Conservation (phyloP, 2,329 filamentous ascomycete genomes). For the Kalaharituber pfeilii region DNA sequence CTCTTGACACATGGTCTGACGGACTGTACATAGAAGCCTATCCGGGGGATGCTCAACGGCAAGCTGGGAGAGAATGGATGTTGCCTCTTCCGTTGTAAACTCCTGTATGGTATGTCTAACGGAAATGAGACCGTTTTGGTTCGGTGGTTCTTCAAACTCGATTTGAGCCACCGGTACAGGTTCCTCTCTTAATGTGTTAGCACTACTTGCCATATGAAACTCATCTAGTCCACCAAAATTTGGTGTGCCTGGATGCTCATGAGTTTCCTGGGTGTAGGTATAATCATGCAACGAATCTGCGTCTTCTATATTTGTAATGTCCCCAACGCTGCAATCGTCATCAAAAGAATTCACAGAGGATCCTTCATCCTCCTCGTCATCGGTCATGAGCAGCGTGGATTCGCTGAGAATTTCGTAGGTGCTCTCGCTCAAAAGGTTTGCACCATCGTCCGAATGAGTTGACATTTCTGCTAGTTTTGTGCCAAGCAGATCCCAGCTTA, state of each 20-base stretch:
- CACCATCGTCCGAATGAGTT: slow-evolving; percentile 21
- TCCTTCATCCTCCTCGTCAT: slow-evolving; percentile 30
- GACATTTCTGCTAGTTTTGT: slow-evolving; percentile 17
- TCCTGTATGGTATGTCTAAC: slow-evolving; percentile 34
- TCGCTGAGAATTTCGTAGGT: slow-evolving; percentile 23
- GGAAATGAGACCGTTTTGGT: slow-evolving; percentile 28
- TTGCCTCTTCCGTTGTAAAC: slow-evolving; percentile 30
- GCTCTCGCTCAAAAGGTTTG: slow-evolving; percentile 20
- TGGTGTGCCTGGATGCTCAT: slow-evolving; percentile 20
- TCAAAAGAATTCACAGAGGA: slow-evolving; percentile 27
- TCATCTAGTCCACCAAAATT: slow-evolving; percentile 18
- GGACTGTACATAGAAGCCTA: slow-evolving; percentile 30
- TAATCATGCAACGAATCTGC: slow-evolving; percentile 30
- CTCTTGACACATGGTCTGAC: slow-evolving; percentile 34
- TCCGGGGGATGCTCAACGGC: slow-evolving; percentile 21
- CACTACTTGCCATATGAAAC: slow-evolving; percentile 15
- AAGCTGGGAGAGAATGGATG: slow-evolving; percentile 23
- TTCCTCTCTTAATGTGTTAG: slow-evolving; percentile 14
- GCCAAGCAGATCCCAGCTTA: background rate
- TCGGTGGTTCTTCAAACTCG: slow-evolving; percentile 32
- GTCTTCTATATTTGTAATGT: slow-evolving; percentile 32
- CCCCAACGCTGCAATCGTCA: slow-evolving; percentile 29
- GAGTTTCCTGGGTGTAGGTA: slow-evolving; percentile 27
- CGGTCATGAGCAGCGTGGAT: slow-evolving; percentile 27
- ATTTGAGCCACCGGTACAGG: slow-evolving; percentile 26